phyloP scores from a whole-genome alignment of 2,329 filamentous ascomycete genomes.

The Beauveria sp. region DNA sequence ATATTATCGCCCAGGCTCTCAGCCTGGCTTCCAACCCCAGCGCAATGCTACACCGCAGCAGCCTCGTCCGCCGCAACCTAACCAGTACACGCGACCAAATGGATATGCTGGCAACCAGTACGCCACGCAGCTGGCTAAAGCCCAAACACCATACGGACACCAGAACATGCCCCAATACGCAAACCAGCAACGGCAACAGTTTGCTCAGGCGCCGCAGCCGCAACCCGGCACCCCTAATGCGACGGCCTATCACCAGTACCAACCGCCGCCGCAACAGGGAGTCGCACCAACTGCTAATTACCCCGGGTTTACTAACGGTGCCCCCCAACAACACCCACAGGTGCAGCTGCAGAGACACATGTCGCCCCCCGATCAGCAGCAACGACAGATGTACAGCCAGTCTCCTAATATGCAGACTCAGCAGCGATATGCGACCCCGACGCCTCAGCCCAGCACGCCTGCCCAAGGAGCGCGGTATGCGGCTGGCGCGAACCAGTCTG shows the following conservation, averaged over 20 bases:
- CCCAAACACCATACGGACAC: conserved; percentile 44
- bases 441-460: conserved; percentile 14
- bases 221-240: conserved; percentile 36
- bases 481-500: not conserved
- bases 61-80: conserved; percentile 33
- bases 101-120: conserved; percentile 37
- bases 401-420: conserved; percentile 30
- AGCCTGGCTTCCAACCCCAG: conserved; percentile 24
- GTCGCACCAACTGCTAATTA: conserved; percentile 31
- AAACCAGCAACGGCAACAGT: conserved; percentile 39
- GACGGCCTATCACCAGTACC: conserved; percentile 24
- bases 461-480: conserved; percentile 3
- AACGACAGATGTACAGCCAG: conserved; percentile 31
- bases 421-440: conserved; percentile 26
- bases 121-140: conserved; percentile 43
- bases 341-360: conserved; percentile 31
- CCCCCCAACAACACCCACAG: conserved; percentile 18
- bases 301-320: conserved; percentile 35
- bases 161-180: conserved; percentile 41
- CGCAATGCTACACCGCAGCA: conserved; percentile 25
- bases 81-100: conserved; percentile 43
- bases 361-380: conserved; percentile 33
- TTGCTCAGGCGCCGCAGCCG: conserved; percentile 28
- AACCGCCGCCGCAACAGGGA: conserved; percentile 27
- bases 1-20: conserved; percentile 20